Base-by-base conservation (phyloP, 345 rosid species). In the Mangifera indica region DNA sequence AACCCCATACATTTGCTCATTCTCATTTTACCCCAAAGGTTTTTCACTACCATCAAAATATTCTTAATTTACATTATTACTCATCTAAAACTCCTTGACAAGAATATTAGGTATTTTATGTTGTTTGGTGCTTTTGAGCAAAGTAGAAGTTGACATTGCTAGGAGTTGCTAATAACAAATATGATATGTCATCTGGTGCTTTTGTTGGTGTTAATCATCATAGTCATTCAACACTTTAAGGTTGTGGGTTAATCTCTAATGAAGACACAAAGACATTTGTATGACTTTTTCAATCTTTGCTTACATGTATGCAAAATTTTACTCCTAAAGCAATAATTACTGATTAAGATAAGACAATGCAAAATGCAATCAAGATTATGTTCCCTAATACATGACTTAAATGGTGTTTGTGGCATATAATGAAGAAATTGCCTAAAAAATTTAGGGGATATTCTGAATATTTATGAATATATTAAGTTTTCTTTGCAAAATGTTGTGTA, bases 401-500 rank as follows among this genome's bases (percentile, higher is more conserved):
- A 59, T 59, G 63, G n/a, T 59, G 18, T 18, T 26, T 59, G 14
- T 26, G 46, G 0, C 49, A 61, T 17, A 14, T 17, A 15, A 15
- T 61, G 10, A 61, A 61, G 46, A 61, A 61, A 61, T 32, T 34
- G 3, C 65, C 46, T 61, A 7, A 61, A 37, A 61, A 34, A 18
- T 61, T 61, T 5, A 6, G 6, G 7, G 48, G 65, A 1, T 34
- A 61, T 12, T 1, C 14, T 3, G 14, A 37, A 37, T n/a, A n/a
- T n/a, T n/a, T 61, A 61, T 34, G 22, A 34, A 18, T 15, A 2
- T 8, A 61, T 17, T 0, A 61, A 34, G 11, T 29, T 18, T 15
- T 5, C 0, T 34, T 14, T 34, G 13, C 34, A 10, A 59, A 26
- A 59, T 10, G 7, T 14, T 25, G 42, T 59, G 0, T 59, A 59